Conservation (phyloP, 2,329 filamentous ascomycete genomes). For the Lachnellula suecica region DNA sequence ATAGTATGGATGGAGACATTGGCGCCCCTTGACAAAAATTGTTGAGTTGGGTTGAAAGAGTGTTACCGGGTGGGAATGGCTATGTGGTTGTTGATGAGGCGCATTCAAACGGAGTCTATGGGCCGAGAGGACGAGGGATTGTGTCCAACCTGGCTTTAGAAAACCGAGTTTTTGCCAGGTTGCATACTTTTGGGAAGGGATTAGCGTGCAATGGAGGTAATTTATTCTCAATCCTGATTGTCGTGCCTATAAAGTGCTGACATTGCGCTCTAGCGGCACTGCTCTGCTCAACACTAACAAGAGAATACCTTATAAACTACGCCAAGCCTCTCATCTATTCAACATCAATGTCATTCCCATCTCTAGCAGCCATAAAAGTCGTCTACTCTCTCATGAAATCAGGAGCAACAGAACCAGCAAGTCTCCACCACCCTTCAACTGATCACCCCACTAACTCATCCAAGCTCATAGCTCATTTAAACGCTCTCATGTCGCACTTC, state of each 20-base stretch:
- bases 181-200: slow-evolving; percentile 55
- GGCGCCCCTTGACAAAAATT: slow-evolving; percentile 39
- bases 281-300: slow-evolving; percentile 17
- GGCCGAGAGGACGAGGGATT: slow-evolving; percentile 46
- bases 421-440: slow-evolving; percentile 7
- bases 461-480: slow-evolving; percentile 41
- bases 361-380: slow-evolving; percentile 38
- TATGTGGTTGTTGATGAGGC: slow-evolving; percentile 58
- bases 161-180: slow-evolving; percentile 45
- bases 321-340: slow-evolving; percentile 41
- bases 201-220: slow-evolving; percentile 40
- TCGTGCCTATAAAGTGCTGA: no score
- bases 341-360: slow-evolving; percentile 40
- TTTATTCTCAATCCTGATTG: slow-evolving; percentile 19
- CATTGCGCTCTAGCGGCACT: slow-evolving; percentile 39
- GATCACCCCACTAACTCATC: slow-evolving; percentile 1
- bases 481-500: slow-evolving; percentile 45
- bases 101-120: slow-evolving; percentile 51
- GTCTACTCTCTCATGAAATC: slow-evolving; percentile 48
- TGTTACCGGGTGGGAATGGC: slow-evolving; percentile 36
- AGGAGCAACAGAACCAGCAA: slow-evolving; percentile 47
- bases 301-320: slow-evolving; percentile 28
- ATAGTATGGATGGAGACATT: slow-evolving; percentile 49
- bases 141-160: slow-evolving; percentile 50
- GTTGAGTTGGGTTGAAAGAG: slow-evolving; percentile 36